phyloP scores from a whole-genome alignment of 176 grass and related monocot species.

The Carex pumila region DNA sequence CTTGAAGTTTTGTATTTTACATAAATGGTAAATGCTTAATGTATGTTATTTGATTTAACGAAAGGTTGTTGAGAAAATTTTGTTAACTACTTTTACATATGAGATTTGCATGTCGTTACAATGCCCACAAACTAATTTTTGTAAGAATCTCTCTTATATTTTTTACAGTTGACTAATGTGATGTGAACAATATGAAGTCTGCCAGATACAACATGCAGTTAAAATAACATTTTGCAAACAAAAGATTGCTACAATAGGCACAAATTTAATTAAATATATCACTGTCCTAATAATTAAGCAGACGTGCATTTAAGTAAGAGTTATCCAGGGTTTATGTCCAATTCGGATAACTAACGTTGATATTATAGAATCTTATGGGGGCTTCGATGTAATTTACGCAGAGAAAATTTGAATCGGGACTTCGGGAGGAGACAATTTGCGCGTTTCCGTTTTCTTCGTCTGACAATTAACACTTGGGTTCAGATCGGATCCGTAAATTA shows the following conservation, averaged over 20 bases:
- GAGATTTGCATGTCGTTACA: background rate
- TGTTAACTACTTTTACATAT: background rate
- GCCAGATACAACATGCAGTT: background rate
- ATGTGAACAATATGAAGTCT: background rate
- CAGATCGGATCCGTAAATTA: background rate
- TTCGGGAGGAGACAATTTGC: background rate
- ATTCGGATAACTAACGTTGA: background rate
- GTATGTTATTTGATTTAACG: background rate
- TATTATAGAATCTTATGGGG: background rate
- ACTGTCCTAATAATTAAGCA: background rate
- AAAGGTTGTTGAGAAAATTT: background rate
- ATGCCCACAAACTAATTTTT: background rate
- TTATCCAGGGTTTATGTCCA: background rate
- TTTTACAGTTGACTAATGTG: background rate
- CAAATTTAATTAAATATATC: background rate
- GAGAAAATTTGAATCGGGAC: slow-evolving; percentile 2
- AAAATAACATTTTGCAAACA: background rate
- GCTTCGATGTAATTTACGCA: background rate
- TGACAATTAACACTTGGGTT: background rate
- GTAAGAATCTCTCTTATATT: background rate
- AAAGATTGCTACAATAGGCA: background rate
- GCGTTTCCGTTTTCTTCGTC: slow-evolving; percentile 7
- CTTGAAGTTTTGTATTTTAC: background rate
- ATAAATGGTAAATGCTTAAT: background rate
- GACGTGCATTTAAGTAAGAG: background rate